These are phyloP conservation scores for Aspergillus sp. DNA, from an alignment of 2,329 filamentous ascomycete species.

Conservation along the genomic window DNA sequence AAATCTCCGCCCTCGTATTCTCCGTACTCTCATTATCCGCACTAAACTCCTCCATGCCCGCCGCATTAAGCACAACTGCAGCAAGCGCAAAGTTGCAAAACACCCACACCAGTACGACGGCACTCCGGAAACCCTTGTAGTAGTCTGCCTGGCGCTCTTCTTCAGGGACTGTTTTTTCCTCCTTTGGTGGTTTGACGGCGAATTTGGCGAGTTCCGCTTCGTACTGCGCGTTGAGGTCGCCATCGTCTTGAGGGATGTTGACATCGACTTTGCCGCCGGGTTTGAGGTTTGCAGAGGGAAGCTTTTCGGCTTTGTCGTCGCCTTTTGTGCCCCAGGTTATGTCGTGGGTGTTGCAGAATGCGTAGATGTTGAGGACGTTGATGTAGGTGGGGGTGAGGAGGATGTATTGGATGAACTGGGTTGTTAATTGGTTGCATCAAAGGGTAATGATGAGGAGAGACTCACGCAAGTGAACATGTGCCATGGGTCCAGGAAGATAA, in stretches of 20 bases:
- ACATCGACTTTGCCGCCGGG: conserved; percentile 94
- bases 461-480: conserved; percentile 83
- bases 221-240: conserved; percentile 91
- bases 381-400: conserved; percentile 93
- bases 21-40: conserved; percentile 37
- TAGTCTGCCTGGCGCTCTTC: conserved; percentile 91
- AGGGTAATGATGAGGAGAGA: conserved; percentile 2
- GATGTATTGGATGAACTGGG: conserved; percentile 79
- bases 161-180: conserved; percentile 46
- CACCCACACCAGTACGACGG: conserved; percentile 93
- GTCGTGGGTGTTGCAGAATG: conserved; percentile 97
- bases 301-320: conserved; percentile 88
- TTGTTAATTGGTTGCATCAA: conserved; percentile 3
- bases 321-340: conserved; percentile 98
- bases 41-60: conserved; percentile 65
- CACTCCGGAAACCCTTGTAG: conserved; percentile 90
- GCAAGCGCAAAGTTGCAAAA: conserved; percentile 86
- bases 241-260: conserved; percentile 76
- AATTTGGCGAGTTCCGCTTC: conserved; percentile 75
- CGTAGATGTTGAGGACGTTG: conserved; percentile 98
- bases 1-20: conserved; percentile 62
- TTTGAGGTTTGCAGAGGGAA: conserved; percentile 82
- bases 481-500: conserved; percentile 97
- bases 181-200: conserved; percentile 63
- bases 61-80: conserved; percentile 78